Evolutionary conservation across 495 filamentous ascomycete species (phyloP).

Genomic region (Neurospora sp.): DNA sequence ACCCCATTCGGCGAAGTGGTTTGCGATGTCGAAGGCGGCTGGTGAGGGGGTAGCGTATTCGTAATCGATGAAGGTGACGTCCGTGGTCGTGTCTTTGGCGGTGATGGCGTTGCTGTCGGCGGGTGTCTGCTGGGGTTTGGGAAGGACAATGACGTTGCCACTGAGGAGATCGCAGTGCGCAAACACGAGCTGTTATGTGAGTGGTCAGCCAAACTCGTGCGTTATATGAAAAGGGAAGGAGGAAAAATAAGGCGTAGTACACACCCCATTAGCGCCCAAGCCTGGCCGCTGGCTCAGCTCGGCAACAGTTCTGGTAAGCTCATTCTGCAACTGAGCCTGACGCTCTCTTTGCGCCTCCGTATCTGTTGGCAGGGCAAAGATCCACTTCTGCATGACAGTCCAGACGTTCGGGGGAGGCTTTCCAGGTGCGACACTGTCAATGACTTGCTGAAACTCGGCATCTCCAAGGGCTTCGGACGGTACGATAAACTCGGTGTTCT

Average conservation of each 20-base stretch:
- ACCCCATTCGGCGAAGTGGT: constrained; percentile 98
- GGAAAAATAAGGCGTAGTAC: constrained; percentile 19
- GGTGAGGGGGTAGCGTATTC: constrained; percentile 92
- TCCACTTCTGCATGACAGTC: constrained; percentile 94
- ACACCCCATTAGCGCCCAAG: constrained; percentile 60
- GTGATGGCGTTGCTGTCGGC: constrained; percentile 18
- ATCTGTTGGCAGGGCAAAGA: constrained; percentile 65
- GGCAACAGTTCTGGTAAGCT: constrained; percentile 57
- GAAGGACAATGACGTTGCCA: constrained; percentile 89
- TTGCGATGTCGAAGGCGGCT: constrained; percentile 96
- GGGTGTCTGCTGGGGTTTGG: constrained; percentile 25
- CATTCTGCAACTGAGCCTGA: constrained; percentile 57
- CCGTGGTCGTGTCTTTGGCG: constrained; percentile 23
- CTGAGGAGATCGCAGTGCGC: constrained; percentile 90
- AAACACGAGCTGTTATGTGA: constrained; percentile 60
- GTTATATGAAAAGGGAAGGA: background rate
- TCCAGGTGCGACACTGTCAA: constrained; percentile 48
- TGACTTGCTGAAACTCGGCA: constrained; percentile 29
- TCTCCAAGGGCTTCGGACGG: constrained; percentile 17
- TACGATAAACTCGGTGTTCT: constrained; percentile 10
- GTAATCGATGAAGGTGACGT: constrained; percentile 92
- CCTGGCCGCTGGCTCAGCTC: constrained; percentile 66
- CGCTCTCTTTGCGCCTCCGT: constrained; percentile 56
- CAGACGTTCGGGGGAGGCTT: constrained; percentile 72
- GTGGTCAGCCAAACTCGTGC: constrained; percentile 11